These are phyloP conservation scores for Conidiobolus incongruus DNA, from an alignment of 371 early-diverging fungal genomes.

Conservation along the genomic window DNA sequence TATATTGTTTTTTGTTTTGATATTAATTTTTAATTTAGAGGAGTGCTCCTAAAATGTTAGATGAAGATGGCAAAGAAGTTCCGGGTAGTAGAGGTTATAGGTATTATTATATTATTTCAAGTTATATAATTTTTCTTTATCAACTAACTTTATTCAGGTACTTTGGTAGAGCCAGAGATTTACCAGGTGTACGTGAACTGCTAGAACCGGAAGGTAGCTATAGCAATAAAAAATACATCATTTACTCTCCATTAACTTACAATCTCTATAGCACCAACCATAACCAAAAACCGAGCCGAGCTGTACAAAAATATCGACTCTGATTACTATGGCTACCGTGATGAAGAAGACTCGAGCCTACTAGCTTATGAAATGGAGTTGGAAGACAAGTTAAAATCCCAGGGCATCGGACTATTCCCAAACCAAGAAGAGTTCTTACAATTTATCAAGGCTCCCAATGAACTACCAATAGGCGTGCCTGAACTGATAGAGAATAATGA, in stretches of 20 bases:
- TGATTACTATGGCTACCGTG: constrained; percentile 87
- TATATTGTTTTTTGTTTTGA: too few relatives aligned
- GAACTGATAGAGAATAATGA: too few relatives aligned
- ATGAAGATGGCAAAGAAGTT: constrained; percentile 70
- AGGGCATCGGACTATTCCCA: too few relatives aligned
- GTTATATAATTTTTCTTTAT: not conserved
- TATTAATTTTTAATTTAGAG: constrained; percentile 14
- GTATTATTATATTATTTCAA: constrained; percentile 14
- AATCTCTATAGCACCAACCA: not conserved
- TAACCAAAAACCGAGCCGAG: constrained; percentile 33
- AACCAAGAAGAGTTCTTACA: too few relatives aligned
- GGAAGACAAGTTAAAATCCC: too few relatives aligned
- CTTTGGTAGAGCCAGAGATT: constrained; percentile 90
- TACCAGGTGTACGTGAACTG: constrained; percentile 85
- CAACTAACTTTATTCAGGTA: constrained; percentile 21
- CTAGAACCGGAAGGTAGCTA: constrained; percentile 39
- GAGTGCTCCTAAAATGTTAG: constrained; percentile 50
- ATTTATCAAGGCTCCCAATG: too few relatives aligned
- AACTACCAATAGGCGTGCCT: too few relatives aligned
- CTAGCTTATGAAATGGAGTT: constrained; percentile 49
- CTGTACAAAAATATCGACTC: constrained; percentile 71
- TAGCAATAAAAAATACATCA: not conserved
- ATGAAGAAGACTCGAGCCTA: constrained; percentile 72
- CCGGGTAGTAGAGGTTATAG: constrained; percentile 84
- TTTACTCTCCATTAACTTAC: not conserved